These are phyloP conservation scores for Diaporthe caulivora DNA, from an alignment of 2,329 filamentous ascomycete species.

Conservation along the genomic window DNA sequence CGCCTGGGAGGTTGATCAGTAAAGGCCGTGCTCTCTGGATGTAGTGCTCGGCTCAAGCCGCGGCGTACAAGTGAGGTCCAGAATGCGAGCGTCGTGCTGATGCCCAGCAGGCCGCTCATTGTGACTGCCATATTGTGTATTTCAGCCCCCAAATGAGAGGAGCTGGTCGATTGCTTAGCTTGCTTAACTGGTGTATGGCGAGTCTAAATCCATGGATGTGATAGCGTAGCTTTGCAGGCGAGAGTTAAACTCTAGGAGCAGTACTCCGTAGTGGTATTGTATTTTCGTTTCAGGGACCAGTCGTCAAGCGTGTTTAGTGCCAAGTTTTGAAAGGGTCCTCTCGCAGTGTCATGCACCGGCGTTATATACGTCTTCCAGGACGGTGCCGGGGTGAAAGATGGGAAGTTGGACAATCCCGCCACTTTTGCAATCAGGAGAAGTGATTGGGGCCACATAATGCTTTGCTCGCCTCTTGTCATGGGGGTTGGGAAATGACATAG, in stretches of 20 bases:
- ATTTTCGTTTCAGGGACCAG: neutral
- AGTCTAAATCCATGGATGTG: neutral
- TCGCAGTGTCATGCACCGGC: neutral
- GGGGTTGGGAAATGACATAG: neutral
- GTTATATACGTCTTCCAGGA: constrained; percentile 13
- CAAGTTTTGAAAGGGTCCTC: neutral
- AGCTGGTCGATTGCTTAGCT: neutral
- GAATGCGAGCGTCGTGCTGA: constrained; percentile 5
- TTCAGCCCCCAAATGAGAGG: too few species aligned
- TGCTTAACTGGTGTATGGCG: neutral
- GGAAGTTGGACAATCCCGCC: neutral
- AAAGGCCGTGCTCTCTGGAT: neutral
- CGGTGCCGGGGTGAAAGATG: neutral
- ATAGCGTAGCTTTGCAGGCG: too few species aligned
- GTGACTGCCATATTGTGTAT: neutral
- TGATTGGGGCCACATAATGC: neutral
- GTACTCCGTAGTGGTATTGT: neutral
- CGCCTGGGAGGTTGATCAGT: neutral
- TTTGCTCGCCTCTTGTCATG: neutral
- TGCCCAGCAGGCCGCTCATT: neutral
- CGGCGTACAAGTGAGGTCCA: constrained; percentile 12
- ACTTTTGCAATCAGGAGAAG: neutral
- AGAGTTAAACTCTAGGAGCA: too few species aligned
- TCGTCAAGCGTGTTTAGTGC: neutral
- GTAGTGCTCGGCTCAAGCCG: neutral